Base-by-base conservation (phyloP, 495 filamentous ascomycete genomes). In the Daldinia decipiens region DNA sequence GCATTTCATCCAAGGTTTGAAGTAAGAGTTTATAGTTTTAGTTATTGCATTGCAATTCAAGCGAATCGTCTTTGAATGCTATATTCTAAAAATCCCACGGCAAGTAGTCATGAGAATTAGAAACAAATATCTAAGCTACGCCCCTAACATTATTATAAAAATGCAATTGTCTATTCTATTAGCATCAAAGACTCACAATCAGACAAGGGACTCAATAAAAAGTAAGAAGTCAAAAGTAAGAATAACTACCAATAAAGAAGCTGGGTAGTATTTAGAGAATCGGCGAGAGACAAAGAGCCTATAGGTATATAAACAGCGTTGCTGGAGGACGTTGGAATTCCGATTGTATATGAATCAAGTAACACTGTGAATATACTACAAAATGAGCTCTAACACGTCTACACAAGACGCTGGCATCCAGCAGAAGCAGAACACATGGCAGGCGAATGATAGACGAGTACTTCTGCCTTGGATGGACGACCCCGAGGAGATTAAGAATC, bases 401-500 rank as follows among this genome's bases (percentile, higher is more conserved):
- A 32, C 26, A 8, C 43, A 64, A 32, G 56, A 5, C 27, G 3
- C 13, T 5, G n/a, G 34, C n/a, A 15, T 12, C 2, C 31, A 40
- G 17, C 21, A 6, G 39, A 39, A 40, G 17, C 21, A 6, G 39
- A 39, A 17, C 24, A 51, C 24, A 21, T 17, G 50, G 17, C 19
- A 54, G 12, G 27, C n/a, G 58, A 47, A 47, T 5, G 32, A 51
- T 15, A 53, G 1, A 8, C 21, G 29, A 24, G 39, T 31, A 11
- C 7, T 56, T 17, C 24, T 39, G 0, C 65, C 70, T 15, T 24
- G 26, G 17, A 57, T 65, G 60, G 65, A 65, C 31, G 27, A 61
- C 3, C 60, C 70, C 5, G 70, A 68, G 24, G 39, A 57, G 50
- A 50, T 65, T 13, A 68, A 45, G 29, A 36, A 65, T 8, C 24